Evolutionary conservation across 129 eudicot genomes (phyloP), one percentile per base, ranked within the genome.

Genomic region (Pulicaria dysenterica): DNA sequence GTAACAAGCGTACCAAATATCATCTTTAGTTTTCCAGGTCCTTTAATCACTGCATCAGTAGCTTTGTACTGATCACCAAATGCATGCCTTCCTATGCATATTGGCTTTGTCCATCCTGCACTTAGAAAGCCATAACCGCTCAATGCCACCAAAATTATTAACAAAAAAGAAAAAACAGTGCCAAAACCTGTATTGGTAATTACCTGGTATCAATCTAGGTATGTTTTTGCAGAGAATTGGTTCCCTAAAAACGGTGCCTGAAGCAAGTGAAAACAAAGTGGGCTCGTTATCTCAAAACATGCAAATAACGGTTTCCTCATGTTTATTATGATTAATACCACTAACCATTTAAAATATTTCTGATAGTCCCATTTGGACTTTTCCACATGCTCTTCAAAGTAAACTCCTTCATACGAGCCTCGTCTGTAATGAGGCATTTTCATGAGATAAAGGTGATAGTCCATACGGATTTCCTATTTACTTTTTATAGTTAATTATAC

Each of bases 1-100:
- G 69, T 19, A 11, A 41, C 64, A 49, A 40, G 14, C 65, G 58
- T 81, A 90, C 98, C 97, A 80, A 90, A 94, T 38, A 94, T 93
- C 87, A 94, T 48, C 81, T 87, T 94, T 47, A 94, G 87, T 72
- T 86, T 90, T 71, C 98, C 98, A 79, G 98, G 81, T 84, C 97
- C 98, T 73, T 90, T 85, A 67, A 90, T 88, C 45, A 94, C 98
- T 41, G 87, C 74, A 81, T 94, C 98, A 72, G 96, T 94, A 56
- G 98, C 98, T 73, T 76, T 70, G 80, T 94, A 94, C 64, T 94
- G 98, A 77, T 94, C 98, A 56, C 97, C 98, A 80, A 94, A 94
- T 53, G 98, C 98, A 94, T 94, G 98, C 67, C 98, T 90, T 61
- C 98, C 98, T 12, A 94, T 90, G 83, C 98, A 94, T 70, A 94